These are phyloP conservation scores for Verbascum thapsus DNA, from an alignment of 257 asterid species.

Conservation along the genomic window DNA sequence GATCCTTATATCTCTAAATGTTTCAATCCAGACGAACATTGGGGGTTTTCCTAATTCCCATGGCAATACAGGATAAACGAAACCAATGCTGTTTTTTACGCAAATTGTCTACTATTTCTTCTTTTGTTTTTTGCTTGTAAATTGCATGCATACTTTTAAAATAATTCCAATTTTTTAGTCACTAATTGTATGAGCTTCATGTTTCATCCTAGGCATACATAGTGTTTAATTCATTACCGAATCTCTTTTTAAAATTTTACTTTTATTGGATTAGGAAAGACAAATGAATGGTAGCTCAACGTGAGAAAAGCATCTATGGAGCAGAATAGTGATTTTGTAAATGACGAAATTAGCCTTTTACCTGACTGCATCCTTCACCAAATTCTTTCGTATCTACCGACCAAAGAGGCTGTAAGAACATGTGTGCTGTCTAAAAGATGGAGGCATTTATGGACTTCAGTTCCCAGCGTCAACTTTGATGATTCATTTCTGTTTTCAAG, in stretches of 20 bases:
- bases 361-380: slow-evolving; percentile 55
- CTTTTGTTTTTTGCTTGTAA: too few species aligned
- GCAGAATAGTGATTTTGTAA: slow-evolving; percentile 25
- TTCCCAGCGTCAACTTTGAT: slow-evolving; percentile 49
- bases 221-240: not conserved
- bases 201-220: not conserved
- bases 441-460: slow-evolving; percentile 52
- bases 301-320: slow-evolving; percentile 23
- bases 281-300: slow-evolving; percentile 31
- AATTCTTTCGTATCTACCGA: slow-evolving; percentile 53
- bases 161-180: not conserved
- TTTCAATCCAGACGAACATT: too few species aligned
- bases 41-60: too few species aligned
- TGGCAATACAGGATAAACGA: too few species aligned
- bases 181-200: not conserved
- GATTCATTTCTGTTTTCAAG: slow-evolving; percentile 47
- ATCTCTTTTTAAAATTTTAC: not conserved
- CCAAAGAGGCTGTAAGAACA: slow-evolving; percentile 52
- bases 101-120: not conserved
- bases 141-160: not conserved
- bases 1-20: too few species aligned
- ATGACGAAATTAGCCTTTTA: slow-evolving; percentile 49
- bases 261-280: slow-evolving; percentile 17
- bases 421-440: slow-evolving; percentile 52
- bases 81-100: slow-evolving; percentile 7